Percentiles rank a stretch among this genome's conserved stretches.
Conservation (phyloP, 371 early-diverging fungal genomes). For the Actinomortierella ambigua region DNA sequence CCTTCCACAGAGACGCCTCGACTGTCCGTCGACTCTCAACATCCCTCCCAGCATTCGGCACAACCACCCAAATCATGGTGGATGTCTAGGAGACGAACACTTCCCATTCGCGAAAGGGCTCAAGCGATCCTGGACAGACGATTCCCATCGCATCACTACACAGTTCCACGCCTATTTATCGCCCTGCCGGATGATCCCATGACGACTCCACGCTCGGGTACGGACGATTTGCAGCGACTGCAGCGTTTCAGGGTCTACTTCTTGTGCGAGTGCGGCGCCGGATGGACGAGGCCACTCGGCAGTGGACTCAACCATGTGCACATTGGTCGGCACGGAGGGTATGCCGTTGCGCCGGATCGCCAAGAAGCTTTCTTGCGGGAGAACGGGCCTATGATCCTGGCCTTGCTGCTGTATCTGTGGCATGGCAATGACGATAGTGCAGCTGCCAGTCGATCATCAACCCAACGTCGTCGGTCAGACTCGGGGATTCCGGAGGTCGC, state of each 20-base stretch:
- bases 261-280: constrained; percentile 31
- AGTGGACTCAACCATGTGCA: constrained; percentile 44
- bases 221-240: background rate
- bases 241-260: constrained; percentile 27
- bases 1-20: no score
- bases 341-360: constrained; percentile 19
- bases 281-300: constrained; percentile 37
- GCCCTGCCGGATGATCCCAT: constrained; percentile 14
- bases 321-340: constrained; percentile 36
- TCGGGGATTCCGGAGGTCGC: no score
- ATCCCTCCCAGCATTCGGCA: no score
- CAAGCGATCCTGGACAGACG: constrained; percentile 20
- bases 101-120: constrained; percentile 2
- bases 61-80: no score
- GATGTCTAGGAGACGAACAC: no score
- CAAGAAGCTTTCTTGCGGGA: constrained; percentile 26
- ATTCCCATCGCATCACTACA: constrained; percentile 28
- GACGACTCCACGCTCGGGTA: background rate
- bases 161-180: constrained; percentile 33
- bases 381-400: constrained; percentile 26
- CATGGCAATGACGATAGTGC: constrained; percentile 16
- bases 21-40: no score
- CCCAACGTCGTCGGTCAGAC: no score
- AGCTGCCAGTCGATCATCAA: no score
- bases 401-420: constrained; percentile 30